Base-by-base conservation (phyloP, 1,139 yeast genomes). In the Geotrichum klebahnii region DNA sequence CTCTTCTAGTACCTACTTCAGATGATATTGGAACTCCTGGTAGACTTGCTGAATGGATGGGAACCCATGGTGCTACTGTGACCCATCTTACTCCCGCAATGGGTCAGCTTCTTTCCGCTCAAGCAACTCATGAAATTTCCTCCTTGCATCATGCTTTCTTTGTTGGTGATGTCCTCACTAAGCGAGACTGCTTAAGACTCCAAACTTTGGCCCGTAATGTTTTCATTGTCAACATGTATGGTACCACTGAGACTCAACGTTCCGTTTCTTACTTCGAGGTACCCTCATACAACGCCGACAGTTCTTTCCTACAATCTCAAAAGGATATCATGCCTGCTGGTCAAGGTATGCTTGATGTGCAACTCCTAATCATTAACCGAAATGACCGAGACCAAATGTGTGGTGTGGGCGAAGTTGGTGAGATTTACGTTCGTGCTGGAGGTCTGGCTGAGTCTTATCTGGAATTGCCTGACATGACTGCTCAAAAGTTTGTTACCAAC, bases 21-120 rank as follows among this genome's bases (percentile, higher is more conserved):
- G 97, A 92, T 66, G 99, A 94, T 66, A 92, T 92, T 63, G 98
- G 98, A 46, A 92, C 98, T 3, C 98, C 99, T 5, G 98, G 98
- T 36, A 82, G 84, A 64, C 75, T 92, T 51, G 98, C 99, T 4
- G 94, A 87, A 61, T 92, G 99, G 99, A 89, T 94, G 95, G 81
- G 84, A 34, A 81, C 77, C 55, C 80, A 89, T 61, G 87, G 86
- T 20, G 97, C 97, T 26, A 84, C 97, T 2, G 97, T 92, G 1
- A 92, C 99, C 1, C 99, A 92, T 67, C 77, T 92, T 68, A 92
- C 99, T 0, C 99, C 99, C 5, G 98, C 98, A 3, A 92, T 94
- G 98, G 99, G 99, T 55, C 99, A 92, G 70, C 74, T 92, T 55
- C 76, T 94, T 61, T 84, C 96, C 57, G 97, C 98, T 1, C 97